Conservation (phyloP, 306 rosid species). For the Canavalia ensiformis region DNA sequence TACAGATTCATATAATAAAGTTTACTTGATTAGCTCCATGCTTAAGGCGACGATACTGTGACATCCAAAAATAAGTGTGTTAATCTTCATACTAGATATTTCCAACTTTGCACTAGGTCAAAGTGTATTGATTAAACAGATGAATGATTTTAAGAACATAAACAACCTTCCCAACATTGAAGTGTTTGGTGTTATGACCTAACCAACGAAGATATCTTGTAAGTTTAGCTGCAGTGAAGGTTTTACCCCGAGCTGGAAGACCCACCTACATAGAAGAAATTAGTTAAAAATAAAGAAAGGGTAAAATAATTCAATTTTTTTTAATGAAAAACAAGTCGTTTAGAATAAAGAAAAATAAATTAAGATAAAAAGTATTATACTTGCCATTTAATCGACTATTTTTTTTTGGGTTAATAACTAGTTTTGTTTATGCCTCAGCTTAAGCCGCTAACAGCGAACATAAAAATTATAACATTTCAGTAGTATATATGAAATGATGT, state of each 20-base stretch:
- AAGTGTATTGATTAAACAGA: slow-evolving; percentile 43
- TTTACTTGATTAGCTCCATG: slow-evolving; percentile 93
- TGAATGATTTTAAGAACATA: slow-evolving; percentile 49
- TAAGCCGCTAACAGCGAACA: no score
- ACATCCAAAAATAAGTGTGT: slow-evolving; percentile 51
- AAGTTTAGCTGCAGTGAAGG: slow-evolving; percentile 98
- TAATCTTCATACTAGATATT: slow-evolving; percentile 44
- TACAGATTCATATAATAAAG: slow-evolving; percentile 36
- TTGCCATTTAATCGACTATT: no score
- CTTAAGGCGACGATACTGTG: slow-evolving; percentile 97
- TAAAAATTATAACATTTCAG: no score
- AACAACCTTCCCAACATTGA: slow-evolving; percentile 97
- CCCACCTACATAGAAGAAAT: slow-evolving; percentile 79
- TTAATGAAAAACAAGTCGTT: no score
- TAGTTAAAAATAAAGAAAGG: slow-evolving; percentile 27
- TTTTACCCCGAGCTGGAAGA: slow-evolving; percentile 98
- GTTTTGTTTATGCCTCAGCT: no score
- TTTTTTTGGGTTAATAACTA: no score
- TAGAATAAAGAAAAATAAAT: no score
- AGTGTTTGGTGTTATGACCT: slow-evolving; percentile 99
- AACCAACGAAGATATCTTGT: slow-evolving; percentile 99
- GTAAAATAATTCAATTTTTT: no score
- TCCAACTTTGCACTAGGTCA: slow-evolving; percentile 30
- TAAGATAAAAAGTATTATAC: no score
- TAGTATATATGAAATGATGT: no score